phyloP scores from a whole-genome alignment of 257 asterid species.

The Rhazya stricta region DNA sequence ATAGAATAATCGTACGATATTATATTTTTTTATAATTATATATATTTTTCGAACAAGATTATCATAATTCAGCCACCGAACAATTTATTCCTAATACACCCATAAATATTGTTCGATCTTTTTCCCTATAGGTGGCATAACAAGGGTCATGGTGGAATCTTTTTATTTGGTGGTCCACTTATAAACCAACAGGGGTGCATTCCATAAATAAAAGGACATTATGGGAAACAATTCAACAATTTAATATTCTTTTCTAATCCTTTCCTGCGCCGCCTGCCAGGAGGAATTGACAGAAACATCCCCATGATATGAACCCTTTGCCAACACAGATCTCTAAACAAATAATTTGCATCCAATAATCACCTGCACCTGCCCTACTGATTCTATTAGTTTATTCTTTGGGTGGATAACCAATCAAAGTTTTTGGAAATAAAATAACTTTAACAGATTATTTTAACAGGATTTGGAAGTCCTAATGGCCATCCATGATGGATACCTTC shows the following conservation, averaged over 20 bases:
- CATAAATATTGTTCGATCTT: no score
- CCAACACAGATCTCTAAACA: background rate
- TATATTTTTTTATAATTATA: no score
- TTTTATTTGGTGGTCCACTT: no score
- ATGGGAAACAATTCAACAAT: background rate
- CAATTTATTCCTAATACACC: no score
- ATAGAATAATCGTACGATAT: no score
- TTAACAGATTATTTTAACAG: background rate
- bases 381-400: conserved; percentile 8
- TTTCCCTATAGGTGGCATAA: no score
- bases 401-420: background rate
- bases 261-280: conserved; percentile 18
- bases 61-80: no score
- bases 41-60: no score
- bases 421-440: background rate
- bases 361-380: background rate
- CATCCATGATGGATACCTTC: background rate
- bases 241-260: background rate
- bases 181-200: background rate
- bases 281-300: conserved; percentile 12
- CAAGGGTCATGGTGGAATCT: no score
- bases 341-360: background rate
- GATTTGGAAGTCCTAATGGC: background rate
- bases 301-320: background rate
- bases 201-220: background rate